Conservation (phyloP, 768 basidiomycete species). For the Russula virescens region DNA sequence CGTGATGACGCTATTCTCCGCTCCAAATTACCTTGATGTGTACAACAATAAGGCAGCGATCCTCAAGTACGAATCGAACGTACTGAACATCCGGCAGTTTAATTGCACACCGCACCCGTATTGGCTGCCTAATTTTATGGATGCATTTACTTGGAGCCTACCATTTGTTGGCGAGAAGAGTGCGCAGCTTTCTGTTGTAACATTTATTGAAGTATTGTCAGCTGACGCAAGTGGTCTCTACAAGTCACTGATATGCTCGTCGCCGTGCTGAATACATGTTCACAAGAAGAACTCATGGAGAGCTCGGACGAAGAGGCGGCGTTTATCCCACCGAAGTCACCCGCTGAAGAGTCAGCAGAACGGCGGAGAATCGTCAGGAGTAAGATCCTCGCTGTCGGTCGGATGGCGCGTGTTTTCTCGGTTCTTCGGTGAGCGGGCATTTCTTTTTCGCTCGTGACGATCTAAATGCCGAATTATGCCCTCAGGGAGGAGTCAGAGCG, state of each 20-base stretch:
- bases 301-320: constrained; percentile 47
- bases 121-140: constrained; percentile 97
- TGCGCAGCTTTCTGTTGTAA: constrained; percentile 36
- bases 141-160: constrained; percentile 96
- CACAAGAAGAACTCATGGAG: constrained; percentile 94
- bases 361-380: constrained; percentile 92
- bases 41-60: constrained; percentile 99
- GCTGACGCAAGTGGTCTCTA: constrained; percentile 1
- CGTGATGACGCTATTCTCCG: constrained; percentile 99
- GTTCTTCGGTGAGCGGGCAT: constrained; percentile 68
- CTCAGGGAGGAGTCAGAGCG: constrained; percentile 94
- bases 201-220: background rate
- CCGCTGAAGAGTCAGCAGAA: constrained; percentile 51
- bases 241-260: constrained; percentile 98
- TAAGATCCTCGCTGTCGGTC: constrained; percentile 96
- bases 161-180: constrained; percentile 98
- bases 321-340: constrained; percentile 32
- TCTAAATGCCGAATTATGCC: background rate
- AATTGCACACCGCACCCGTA: constrained; percentile 94
- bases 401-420: constrained; percentile 95
- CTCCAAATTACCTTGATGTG: constrained; percentile 96
- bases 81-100: constrained; percentile 97
- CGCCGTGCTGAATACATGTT: constrained; percentile 94
- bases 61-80: constrained; percentile 98
- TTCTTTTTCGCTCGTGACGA: background rate